Percentiles rank a stretch among this genome's conserved stretches.
These are phyloP conservation scores for Eucalyptus brandiana DNA, from an alignment of 345 rosid genomes.

Conservation along the genomic window DNA sequence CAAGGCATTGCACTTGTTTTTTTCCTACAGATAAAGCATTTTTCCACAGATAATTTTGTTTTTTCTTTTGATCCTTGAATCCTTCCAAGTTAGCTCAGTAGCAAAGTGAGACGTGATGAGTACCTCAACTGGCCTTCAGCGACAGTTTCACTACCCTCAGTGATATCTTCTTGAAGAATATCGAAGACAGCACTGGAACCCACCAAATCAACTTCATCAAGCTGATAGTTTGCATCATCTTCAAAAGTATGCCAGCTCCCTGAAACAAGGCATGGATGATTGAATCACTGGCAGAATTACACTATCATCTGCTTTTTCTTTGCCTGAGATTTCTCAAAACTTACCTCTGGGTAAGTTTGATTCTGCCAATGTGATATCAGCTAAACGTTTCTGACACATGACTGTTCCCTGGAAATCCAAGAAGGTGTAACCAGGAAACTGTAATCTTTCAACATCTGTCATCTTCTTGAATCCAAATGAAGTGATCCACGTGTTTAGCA, in stretches of 20 bases:
- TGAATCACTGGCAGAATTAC: neutral
- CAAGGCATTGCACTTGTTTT: neutral
- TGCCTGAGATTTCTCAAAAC: neutral
- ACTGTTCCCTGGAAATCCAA: conserved; percentile 63
- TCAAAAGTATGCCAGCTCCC: conserved; percentile 8
- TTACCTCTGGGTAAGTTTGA: conserved; percentile 14
- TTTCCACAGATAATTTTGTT: neutral
- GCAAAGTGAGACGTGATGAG: neutral
- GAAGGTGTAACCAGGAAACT: conserved; percentile 37
- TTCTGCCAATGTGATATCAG: neutral
- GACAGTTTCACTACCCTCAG: neutral
- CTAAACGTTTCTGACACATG: conserved; percentile 31
- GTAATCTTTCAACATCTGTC: conserved; percentile 33
- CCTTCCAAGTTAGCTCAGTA: neutral
- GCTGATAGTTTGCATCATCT: neutral
- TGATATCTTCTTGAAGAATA: conserved; percentile 14
- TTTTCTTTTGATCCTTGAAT: neutral
- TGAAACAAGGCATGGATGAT: neutral
- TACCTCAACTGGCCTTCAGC: neutral
- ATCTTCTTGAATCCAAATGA: conserved; percentile 70
- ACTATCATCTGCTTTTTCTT: neutral
- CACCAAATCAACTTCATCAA: conserved; percentile 2
- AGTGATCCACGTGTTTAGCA: conserved; percentile 53
- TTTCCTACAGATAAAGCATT: neutral
- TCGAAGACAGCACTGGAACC: conserved; percentile 23